Conservation (phyloP, 2,329 filamentous ascomycete species). For the Penicillium sp. region DNA sequence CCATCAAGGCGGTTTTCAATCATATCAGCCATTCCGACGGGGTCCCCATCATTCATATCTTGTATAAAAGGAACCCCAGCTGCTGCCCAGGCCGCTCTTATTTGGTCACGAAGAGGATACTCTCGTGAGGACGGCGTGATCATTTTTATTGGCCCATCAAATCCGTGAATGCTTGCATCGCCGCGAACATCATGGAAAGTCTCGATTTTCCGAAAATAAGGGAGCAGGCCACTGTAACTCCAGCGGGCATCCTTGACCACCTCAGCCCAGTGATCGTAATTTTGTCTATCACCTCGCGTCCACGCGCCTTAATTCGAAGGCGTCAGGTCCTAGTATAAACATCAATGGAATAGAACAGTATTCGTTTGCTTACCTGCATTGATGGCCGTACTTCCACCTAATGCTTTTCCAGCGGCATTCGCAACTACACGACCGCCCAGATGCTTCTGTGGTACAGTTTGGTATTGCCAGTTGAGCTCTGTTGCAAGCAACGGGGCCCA, state of each 20-base stretch:
- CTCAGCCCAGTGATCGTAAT: conserved; percentile 22
- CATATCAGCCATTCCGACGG: not conserved
- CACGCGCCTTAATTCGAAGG: conserved; percentile 12
- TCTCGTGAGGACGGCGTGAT: conserved; percentile 12
- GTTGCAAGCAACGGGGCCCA: not conserved
- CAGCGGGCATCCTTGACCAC: conserved; percentile 19
- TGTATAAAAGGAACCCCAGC: not conserved
- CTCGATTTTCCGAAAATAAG: conserved; percentile 21
- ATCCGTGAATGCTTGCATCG: conserved; percentile 21
- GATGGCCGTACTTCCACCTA: conserved; percentile 2
- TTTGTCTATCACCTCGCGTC: conserved; percentile 17
- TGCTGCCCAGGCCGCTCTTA: conserved; percentile 7
- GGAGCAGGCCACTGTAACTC: conserved; percentile 21
- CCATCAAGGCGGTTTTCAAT: conserved; percentile 14
- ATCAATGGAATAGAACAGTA: too few species aligned
- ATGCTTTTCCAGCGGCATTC: conserved; percentile 3
- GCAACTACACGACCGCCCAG: not conserved
- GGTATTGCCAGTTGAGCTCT: conserved; percentile 3
- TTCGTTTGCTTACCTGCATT: not conserved
- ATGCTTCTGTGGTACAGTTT: conserved; percentile 4
- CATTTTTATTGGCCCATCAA: conserved; percentile 22
- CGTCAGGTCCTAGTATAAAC: too few species aligned
- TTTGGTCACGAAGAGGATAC: conserved; percentile 15
- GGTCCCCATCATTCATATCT: conserved; percentile 5
- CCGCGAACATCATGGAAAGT: conserved; percentile 23